Evolutionary conservation across 306 rosid species (phyloP), one percentile per base, ranked within the genome.

Genomic region (Quercus suber): DNA sequence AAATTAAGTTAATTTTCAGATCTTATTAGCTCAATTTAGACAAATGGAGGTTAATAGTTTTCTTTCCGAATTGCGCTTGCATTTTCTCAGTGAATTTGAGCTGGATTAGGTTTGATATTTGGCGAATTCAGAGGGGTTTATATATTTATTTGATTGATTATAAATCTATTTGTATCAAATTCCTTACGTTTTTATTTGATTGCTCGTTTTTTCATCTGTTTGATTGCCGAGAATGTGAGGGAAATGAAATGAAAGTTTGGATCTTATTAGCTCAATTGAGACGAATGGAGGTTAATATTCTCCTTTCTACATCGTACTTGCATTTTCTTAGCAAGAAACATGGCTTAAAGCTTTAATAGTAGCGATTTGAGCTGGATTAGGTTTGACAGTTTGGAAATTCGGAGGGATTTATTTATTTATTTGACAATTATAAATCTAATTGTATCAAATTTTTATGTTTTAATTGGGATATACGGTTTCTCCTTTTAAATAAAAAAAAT

Each of bases 21-120:
- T 41, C 45, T 41, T 41, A 41, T 41, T 41, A 41, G 45, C 96
- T 95, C 79, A 41, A 41, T 41, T 67, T 33, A 45, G 51, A 12
- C 35, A 45, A 65, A 43, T 9, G 45, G 3, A 31, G 45, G 51
- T 45, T 8, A 41, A 41, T 41, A 45, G 71, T 18, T 49, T 33
- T 30, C 4, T 41, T 8, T 64, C 45, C 45, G 45, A 41, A 41
- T 41, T 41, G 45, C 3, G 55, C 7, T 6, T 21, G 12, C 45
- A n/a, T 58, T 58, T 27, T n/a, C 71, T 11, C 17, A 43, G 71
- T 71, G 71, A 19, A 67, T 31, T 33, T 33, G 51, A 67, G 49
- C 5, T 33, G 72, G 15, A 30, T 27, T 28, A 18, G 10, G 3
- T 21, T n/a, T 65, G 52, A 43, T 27, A 6, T 17, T 20, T 76